Conservation (phyloP, 2,329 filamentous ascomycete genomes). For the Xylariaceae sp. region DNA sequence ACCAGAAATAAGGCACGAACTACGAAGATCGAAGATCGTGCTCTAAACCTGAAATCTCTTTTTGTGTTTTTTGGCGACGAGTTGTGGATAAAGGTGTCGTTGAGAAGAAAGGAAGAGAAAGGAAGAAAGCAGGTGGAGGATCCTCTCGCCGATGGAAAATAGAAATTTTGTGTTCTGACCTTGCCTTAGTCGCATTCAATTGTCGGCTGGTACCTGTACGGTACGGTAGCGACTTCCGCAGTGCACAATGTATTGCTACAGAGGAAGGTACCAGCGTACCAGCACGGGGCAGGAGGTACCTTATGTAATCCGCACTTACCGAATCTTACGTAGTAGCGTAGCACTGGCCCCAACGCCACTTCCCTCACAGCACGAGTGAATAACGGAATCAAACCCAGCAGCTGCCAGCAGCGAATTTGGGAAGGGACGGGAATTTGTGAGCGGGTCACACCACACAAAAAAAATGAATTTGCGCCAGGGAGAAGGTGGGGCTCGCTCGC, state of each 20-base stretch:
- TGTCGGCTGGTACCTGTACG: background rate
- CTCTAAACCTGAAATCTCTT: constrained; percentile 44
- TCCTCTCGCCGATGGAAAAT: constrained; percentile 23
- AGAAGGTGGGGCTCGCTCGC: constrained; percentile 1
- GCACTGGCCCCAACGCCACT: background rate
- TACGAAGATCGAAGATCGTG: constrained; percentile 43
- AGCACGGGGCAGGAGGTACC: background rate
- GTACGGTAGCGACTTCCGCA: constrained; percentile 2
- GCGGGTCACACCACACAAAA: constrained; percentile 11
- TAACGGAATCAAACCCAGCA: no score
- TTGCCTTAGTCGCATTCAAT: constrained; percentile 24
- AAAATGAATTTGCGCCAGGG: background rate
- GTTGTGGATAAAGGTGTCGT: constrained; percentile 47
- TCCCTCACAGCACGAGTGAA: no score
- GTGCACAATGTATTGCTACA: background rate
- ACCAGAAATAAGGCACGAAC: constrained; percentile 55
- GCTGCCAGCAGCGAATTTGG: background rate
- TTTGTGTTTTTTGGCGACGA: constrained; percentile 41
- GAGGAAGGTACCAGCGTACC: background rate
- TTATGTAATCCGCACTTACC: background rate
- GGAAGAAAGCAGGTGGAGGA: constrained; percentile 34
- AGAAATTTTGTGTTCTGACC: constrained; percentile 30
- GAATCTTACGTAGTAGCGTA: constrained; percentile 1
- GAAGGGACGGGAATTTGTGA: background rate
- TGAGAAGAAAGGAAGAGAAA: constrained; percentile 35